Conservation (phyloP, 306 rosid genomes). For the Acacia acuminata region DNA sequence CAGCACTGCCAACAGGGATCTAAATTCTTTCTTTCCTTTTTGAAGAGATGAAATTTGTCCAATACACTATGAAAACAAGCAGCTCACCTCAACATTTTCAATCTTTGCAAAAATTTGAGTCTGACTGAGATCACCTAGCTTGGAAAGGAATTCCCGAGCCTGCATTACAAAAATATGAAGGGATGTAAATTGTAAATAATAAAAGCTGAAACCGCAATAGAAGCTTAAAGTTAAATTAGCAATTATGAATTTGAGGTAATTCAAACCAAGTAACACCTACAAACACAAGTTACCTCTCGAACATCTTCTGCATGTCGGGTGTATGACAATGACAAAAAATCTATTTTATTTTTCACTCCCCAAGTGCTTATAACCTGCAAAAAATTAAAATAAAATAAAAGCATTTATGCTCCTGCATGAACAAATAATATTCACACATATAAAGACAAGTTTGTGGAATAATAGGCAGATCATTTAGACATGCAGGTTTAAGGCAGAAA, state of each 20-base stretch:
- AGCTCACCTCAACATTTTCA: constrained; percentile 81
- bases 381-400: background rate
- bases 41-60: background rate
- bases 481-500: constrained; percentile 14
- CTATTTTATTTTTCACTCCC: constrained; percentile 85
- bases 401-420: background rate
- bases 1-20: constrained; percentile 16
- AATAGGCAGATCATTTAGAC: constrained; percentile 16
- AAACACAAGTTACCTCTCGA: constrained; percentile 60
- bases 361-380: constrained; percentile 84
- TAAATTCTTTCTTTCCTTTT: background rate
- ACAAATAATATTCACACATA: background rate
- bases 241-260: constrained; percentile 12
- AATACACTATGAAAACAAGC: constrained; percentile 12
- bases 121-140: constrained; percentile 66
- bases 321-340: constrained; percentile 84
- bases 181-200: constrained; percentile 19
- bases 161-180: constrained; percentile 37
- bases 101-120: constrained; percentile 95
- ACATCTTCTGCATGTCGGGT: constrained; percentile 87
- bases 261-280: constrained; percentile 14
- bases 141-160: constrained; percentile 91
- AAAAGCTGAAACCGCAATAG: constrained; percentile 6
- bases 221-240: constrained; percentile 10
- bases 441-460: background rate